These are phyloP conservation scores for Aspergillus brunneoviolaceus DNA, from an alignment of 2,329 filamentous ascomycete species.

Conservation along the genomic window DNA sequence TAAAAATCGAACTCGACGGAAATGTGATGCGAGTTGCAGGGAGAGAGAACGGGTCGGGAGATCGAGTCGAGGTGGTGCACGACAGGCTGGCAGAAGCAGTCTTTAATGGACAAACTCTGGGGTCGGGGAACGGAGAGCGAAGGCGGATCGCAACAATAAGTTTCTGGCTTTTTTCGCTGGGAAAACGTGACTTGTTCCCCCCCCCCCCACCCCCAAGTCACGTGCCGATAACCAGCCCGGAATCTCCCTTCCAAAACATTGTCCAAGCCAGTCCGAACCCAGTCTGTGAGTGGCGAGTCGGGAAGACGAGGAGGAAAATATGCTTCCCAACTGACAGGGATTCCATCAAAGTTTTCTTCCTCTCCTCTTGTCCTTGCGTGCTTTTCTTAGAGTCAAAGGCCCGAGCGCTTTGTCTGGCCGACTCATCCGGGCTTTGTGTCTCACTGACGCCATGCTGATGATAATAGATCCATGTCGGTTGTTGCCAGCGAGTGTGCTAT, in stretches of 20 bases:
- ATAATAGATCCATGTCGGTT: neutral
- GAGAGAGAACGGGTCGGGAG: neutral
- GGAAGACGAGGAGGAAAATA: neutral
- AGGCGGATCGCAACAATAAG: constrained; percentile 18
- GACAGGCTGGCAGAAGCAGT: constrained; percentile 4
- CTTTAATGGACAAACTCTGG: constrained; percentile 14
- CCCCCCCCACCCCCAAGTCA: constrained; percentile 6
- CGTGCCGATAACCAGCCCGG: constrained; percentile 18
- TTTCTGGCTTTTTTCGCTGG: constrained; percentile 24
- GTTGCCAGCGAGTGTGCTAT: neutral
- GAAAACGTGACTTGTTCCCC: constrained; percentile 23
- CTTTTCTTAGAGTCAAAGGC: neutral
- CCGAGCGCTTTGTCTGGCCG: neutral
- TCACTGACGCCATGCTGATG: neutral
- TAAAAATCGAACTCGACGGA: neutral
- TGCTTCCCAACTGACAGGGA: neutral
- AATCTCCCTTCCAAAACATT: constrained; percentile 14
- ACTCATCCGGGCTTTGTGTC: neutral
- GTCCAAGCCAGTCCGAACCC: constrained; percentile 13
- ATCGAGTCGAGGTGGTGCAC: neutral
- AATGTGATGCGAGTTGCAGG: neutral
- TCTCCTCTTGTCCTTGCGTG: neutral
- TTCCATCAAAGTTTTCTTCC: neutral
- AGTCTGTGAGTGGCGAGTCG: constrained; percentile 1
- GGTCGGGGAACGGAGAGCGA: constrained; percentile 16